Base-by-base conservation (phyloP, 73 alveolate species). In the Tetrahymena malaccensis region DNA sequence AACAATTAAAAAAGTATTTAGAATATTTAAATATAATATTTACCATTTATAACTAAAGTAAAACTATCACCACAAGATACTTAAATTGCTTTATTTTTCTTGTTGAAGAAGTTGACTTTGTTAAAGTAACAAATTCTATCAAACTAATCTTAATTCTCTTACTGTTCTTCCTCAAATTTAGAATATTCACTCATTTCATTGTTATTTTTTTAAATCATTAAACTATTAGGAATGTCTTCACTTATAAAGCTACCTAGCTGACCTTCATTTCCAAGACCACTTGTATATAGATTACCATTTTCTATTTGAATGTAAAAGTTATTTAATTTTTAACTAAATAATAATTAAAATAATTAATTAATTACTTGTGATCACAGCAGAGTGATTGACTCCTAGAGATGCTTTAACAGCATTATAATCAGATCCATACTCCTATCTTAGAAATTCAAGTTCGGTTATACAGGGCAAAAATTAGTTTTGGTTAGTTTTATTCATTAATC, bases 401-500 rank as follows among this genome's bases (percentile, higher is more conserved):
- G 85, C 50, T 33, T 94, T 84, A 85, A 21, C 34, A 37, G 43
- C 96, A 40, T 85, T 31, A 70, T 70, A 70, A 70, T 70, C 89
- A 25, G 89, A 70, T 3, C 89, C 89, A n/a, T 70, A 70, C 25
- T 70, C 89, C 37, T 70, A 70, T 70, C 89, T 70, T 70, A 70
- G 25, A 70, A 70, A 70, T 70, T 70, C 89, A 27, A 94, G 43
- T 33, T 93, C 93, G 5, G 93, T 43, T 22, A 55, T 85, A 94
- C 96, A 97, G 4, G 98, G 98, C 38, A 97, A 93, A 31, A 96
- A 96, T 13, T 96, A 95, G 35, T 94, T 94, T 89, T 96, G 94
- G 85, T 95, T 95, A 37, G 96, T 94, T 55, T 94, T 95, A 3
- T 97, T 95, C 55, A 94, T 94, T 43, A 98, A 93, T 93, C 98